Evolutionary conservation across 2,329 filamentous ascomycete species (phyloP).

Genomic region (Exophiala sideris): DNA sequence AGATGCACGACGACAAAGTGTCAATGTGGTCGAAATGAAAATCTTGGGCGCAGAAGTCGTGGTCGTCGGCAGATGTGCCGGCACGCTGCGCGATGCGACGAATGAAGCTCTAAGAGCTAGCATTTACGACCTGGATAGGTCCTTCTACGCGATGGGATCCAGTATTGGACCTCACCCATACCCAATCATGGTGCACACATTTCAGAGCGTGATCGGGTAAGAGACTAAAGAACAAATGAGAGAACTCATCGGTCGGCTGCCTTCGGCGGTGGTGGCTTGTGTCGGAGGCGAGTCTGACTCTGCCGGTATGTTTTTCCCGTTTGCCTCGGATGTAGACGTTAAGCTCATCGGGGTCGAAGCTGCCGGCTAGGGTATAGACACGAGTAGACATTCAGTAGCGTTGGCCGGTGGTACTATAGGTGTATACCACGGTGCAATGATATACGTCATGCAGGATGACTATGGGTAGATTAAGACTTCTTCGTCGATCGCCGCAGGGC

Average conservation of each 20-base stretch:
- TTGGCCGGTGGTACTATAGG: slow-evolving; percentile 82
- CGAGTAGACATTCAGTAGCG: slow-evolving; percentile 79
- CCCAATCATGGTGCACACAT: slow-evolving; percentile 94
- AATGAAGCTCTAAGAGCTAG: slow-evolving; percentile 93
- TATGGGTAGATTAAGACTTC: slow-evolving; percentile 93
- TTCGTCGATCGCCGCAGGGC: slow-evolving; percentile 91
- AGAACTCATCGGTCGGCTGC: slow-evolving; percentile 78
- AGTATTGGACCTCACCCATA: slow-evolving; percentile 97
- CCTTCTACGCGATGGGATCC: slow-evolving; percentile 98
- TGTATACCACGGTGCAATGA: slow-evolving; percentile 91
- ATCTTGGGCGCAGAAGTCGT: slow-evolving; percentile 89
- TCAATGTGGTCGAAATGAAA: slow-evolving; percentile 99
- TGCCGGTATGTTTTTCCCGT: slow-evolving; percentile 97
- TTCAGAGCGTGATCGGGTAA: slow-evolving; percentile 92
- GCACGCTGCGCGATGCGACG: slow-evolving; percentile 79
- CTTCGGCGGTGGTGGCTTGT: slow-evolving; percentile 93
- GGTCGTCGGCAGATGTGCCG: slow-evolving; percentile 84
- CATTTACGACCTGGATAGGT: slow-evolving; percentile 88
- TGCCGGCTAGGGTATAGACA: slow-evolving; percentile 87
- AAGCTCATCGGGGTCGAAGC: slow-evolving; percentile 92
- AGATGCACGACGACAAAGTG: slow-evolving; percentile 89
- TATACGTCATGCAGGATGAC: slow-evolving; percentile 89
- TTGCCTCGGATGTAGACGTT: slow-evolving; percentile 77
- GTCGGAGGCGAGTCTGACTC: slow-evolving; percentile 95
- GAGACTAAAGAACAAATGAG: slow-evolving; percentile 93